Conservation (phyloP, 495 filamentous ascomycete genomes). For the Hyphodiscus hymeniophilus region DNA sequence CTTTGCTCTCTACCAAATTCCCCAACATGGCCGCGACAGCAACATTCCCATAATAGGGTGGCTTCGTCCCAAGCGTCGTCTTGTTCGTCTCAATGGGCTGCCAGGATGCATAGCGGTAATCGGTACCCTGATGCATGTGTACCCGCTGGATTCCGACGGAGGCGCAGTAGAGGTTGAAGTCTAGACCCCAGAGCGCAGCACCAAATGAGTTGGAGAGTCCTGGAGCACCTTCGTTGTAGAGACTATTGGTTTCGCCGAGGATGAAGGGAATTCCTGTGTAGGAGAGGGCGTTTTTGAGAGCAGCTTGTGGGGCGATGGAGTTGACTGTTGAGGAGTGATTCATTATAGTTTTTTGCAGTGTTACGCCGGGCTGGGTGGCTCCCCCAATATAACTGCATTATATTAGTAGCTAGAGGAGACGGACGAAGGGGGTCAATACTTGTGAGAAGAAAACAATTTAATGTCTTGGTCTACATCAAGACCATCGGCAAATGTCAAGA, state of each 20-base stretch:
- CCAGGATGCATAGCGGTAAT: conserved; percentile 53
- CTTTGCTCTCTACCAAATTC: conserved; percentile 22
- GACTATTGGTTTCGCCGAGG: conserved; percentile 57
- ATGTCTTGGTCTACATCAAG: conserved; percentile 42
- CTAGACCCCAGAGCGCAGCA: conserved; percentile 60
- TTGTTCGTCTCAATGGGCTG: conserved; percentile 48
- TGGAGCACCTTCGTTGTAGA: conserved; percentile 54
- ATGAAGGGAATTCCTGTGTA: conserved; percentile 44
- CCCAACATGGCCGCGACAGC: conserved; percentile 51
- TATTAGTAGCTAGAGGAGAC: conserved; percentile 2
- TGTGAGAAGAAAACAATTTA: conserved; percentile 52
- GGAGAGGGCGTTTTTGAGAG: conserved; percentile 28
- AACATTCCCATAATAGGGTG: conserved; percentile 60
- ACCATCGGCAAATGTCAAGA: conserved; percentile 43
- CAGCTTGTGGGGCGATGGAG: conserved; percentile 29
- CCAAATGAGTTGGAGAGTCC: conserved; percentile 63
- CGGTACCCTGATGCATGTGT: conserved; percentile 60
- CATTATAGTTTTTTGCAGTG: conserved; percentile 55
- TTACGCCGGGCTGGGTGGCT: conserved; percentile 52
- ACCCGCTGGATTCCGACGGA: conserved; percentile 47
- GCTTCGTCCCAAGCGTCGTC: conserved; percentile 49
- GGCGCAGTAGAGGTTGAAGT: conserved; percentile 56
- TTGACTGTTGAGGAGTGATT: conserved; percentile 51
- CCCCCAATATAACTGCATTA: conserved; percentile 53
- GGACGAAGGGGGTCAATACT: conserved; percentile 32